phyloP scores from a whole-genome alignment of 768 basidiomycete species.

The Hypsizygus marmoreus region DNA sequence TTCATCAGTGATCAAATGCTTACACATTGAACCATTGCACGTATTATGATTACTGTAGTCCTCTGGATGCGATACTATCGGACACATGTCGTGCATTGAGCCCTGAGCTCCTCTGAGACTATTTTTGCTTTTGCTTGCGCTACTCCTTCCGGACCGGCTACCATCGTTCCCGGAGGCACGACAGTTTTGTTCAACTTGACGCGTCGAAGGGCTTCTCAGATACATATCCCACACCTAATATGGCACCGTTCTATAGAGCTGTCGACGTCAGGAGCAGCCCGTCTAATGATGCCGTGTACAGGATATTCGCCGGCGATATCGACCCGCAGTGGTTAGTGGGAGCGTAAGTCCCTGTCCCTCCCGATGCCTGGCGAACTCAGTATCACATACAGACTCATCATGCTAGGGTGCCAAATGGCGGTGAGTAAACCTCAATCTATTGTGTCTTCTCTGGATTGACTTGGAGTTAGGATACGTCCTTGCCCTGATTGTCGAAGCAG shows the following conservation, averaged over 20 bases:
- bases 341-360: slow-evolving; percentile 35
- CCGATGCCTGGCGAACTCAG: slow-evolving; percentile 9
- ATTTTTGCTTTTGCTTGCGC: too few relatives aligned
- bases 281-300: slow-evolving; percentile 16
- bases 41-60: too few relatives aligned
- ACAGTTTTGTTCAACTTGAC: not conserved
- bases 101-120: too few relatives aligned
- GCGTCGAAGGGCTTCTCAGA: too few relatives aligned
- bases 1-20: too few relatives aligned
- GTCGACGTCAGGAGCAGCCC: slow-evolving; percentile 22
- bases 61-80: too few relatives aligned
- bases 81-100: too few relatives aligned
- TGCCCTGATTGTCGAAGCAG: slow-evolving; percentile 55
- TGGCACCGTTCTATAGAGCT: slow-evolving; percentile 45
- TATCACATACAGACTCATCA: not conserved
- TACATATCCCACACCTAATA: too few relatives aligned
- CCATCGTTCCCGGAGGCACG: too few relatives aligned
- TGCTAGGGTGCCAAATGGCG: slow-evolving; percentile 55
- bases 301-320: slow-evolving; percentile 38
- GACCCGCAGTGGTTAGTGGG: slow-evolving; percentile 48
- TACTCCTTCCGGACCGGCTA: too few relatives aligned
- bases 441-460: not conserved
- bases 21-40: too few relatives aligned
- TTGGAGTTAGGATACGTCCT: slow-evolving; percentile 55
- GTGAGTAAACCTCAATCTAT: slow-evolving; percentile 24